Conservation (phyloP, 306 rosid species). For the Cercis canadensis region DNA sequence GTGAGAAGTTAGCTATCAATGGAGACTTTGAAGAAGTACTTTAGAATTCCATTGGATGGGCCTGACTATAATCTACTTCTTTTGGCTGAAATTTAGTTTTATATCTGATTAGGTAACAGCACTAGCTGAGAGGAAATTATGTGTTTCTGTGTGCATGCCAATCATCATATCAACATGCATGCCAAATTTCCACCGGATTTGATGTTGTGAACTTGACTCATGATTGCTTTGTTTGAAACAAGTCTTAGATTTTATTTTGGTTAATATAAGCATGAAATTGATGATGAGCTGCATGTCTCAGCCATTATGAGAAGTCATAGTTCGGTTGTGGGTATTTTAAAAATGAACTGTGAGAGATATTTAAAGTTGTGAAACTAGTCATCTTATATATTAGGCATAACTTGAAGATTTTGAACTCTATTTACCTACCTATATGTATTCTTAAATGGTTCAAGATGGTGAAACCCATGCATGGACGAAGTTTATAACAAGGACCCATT, state of each 20-base stretch:
- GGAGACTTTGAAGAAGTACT: background rate
- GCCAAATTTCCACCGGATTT: conserved; percentile 1
- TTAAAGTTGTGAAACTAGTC: too few species aligned
- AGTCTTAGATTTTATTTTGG: conserved; percentile 11
- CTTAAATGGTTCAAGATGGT: too few species aligned
- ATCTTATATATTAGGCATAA: too few species aligned
- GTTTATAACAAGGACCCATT: too few species aligned
- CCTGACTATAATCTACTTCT: background rate
- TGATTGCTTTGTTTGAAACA: conserved; percentile 21
- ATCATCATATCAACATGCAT: background rate
- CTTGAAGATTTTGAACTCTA: conserved; percentile 4
- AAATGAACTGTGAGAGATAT: too few species aligned
- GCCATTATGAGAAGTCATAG: background rate
- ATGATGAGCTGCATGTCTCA: background rate
- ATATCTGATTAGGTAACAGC: background rate
- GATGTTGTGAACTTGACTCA: background rate
- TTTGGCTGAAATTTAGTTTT: background rate
- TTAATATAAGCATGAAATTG: conserved; percentile 6
- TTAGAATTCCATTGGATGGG: background rate
- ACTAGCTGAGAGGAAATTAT: background rate
- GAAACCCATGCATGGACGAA: background rate
- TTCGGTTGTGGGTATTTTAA: too few species aligned
- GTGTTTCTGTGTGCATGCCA: background rate
- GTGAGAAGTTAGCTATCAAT: background rate
- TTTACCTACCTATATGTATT: too few species aligned